Percentiles rank a stretch among this genome's conserved stretches.
phyloP scores from a whole-genome alignment of 2,329 filamentous ascomycete species.

The Beauveria sp. region DNA sequence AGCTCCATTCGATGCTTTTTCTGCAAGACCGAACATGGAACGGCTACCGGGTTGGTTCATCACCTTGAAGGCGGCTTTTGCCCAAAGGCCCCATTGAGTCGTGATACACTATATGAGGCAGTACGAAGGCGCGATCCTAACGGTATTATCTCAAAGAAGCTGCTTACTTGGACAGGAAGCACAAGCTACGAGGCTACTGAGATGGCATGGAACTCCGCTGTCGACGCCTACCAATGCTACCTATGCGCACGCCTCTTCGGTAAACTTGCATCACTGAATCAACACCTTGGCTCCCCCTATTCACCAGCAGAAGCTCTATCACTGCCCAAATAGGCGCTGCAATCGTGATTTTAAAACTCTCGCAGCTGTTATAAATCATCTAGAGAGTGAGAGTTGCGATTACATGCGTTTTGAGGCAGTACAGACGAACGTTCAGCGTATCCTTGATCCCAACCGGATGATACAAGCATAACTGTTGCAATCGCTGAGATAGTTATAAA shows the following conservation, averaged over 20 bases:
- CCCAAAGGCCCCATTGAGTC: conserved; percentile 37
- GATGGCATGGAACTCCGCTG: conserved; percentile 33
- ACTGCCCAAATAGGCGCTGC: conserved; percentile 31
- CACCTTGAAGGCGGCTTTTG: conserved; percentile 52
- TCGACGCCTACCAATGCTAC: conserved; percentile 20
- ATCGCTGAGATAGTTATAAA: too few species aligned
- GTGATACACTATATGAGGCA: conserved; percentile 38
- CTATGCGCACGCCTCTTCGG: conserved; percentile 42
- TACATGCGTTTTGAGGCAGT: too few species aligned
- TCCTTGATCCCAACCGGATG: too few species aligned
- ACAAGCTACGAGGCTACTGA: conserved; percentile 31
- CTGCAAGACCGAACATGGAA: neutral
- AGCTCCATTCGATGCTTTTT: neutral
- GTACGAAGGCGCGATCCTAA: conserved; percentile 39
- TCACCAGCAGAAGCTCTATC: conserved; percentile 29
- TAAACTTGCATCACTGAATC: conserved; percentile 30
- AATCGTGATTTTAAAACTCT: conserved; percentile 30
- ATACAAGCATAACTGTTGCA: too few species aligned
- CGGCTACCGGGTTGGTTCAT: conserved; percentile 18
- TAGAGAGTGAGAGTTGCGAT: conserved; percentile 38
- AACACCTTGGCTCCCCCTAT: conserved; percentile 46
- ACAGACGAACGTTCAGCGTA: too few species aligned
- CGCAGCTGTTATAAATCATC: conserved; percentile 32
- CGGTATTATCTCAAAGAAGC: conserved; percentile 43
- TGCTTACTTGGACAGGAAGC: conserved; percentile 29